phyloP scores from a whole-genome alignment of 2,329 filamentous ascomycete species.

The Lachnellula hyalina region DNA sequence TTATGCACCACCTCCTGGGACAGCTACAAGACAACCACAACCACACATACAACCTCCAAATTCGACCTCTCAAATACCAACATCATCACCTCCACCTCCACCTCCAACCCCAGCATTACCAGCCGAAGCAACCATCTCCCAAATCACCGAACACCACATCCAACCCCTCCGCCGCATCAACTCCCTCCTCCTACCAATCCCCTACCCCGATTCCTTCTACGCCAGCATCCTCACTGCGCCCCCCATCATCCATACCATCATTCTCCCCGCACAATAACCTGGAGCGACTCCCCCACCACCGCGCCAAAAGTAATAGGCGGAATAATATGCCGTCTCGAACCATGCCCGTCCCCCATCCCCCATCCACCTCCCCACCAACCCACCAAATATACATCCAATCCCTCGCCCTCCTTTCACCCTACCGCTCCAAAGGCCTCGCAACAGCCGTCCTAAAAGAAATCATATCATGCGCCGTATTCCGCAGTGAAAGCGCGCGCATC shows the following conservation, averaged over 20 bases:
- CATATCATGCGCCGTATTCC: constrained; percentile 21
- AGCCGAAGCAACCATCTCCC: constrained; percentile 47
- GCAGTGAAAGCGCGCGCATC: constrained; percentile 30
- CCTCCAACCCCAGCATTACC: constrained; percentile 28
- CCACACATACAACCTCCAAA: constrained; percentile 13
- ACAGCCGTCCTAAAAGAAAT: constrained; percentile 45
- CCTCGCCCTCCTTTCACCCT: constrained; percentile 57
- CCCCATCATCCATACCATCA: constrained; percentile 40
- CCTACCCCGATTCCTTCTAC: constrained; percentile 62
- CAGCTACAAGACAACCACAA: constrained; percentile 16
- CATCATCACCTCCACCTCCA: constrained; percentile 15
- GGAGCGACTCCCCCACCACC: constrained; percentile 39
- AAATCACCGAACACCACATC: constrained; percentile 46
- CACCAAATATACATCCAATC: constrained; percentile 60
- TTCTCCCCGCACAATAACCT: constrained; percentile 58
- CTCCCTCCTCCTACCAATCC: constrained; percentile 56
- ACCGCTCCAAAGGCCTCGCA: constrained; percentile 54
- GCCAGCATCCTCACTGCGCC: constrained; percentile 45
- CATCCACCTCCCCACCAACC: constrained; percentile 5
- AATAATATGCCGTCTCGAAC: constrained; percentile 56
- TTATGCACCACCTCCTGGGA: constrained; percentile 38
- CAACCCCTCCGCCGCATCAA: constrained; percentile 59
- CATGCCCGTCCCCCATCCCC: constrained; percentile 28
- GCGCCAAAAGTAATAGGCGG: constrained; percentile 52
- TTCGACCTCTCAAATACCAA: constrained; percentile 12